Evolutionary conservation across 2,329 filamentous ascomycete genomes (phyloP).

Genomic region (Alternaria brassicicola): DNA sequence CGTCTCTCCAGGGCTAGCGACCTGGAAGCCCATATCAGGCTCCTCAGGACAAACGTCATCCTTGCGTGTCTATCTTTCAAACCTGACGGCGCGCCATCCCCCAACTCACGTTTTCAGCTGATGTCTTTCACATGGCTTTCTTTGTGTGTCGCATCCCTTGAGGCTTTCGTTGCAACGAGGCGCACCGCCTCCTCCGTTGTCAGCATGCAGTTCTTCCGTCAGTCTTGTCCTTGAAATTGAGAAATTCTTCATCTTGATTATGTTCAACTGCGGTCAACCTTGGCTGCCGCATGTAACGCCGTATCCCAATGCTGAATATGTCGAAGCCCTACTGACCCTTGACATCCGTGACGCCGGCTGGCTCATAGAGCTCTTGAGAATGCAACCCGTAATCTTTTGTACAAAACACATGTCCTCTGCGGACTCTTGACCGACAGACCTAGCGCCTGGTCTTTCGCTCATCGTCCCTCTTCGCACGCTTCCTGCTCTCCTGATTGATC

Average conservation of each 20-base stretch:
- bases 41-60: not conserved
- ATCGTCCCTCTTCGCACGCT: constrained; percentile 85
- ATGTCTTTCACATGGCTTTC: constrained; percentile 6
- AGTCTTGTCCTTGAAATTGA: constrained; percentile 10
- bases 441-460: constrained; percentile 70
- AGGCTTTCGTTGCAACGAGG: not conserved
- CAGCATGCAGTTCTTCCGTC: constrained; percentile 14
- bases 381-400: constrained; percentile 28
- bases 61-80: not conserved
- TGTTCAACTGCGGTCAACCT: constrained; percentile 31
- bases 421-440: constrained; percentile 14
- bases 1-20: not conserved
- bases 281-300: constrained; percentile 31
- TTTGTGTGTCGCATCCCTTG: constrained; percentile 4
- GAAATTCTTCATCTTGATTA: constrained; percentile 34
- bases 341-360: constrained; percentile 33
- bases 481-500: constrained; percentile 91
- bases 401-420: constrained; percentile 21
- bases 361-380: constrained; percentile 22
- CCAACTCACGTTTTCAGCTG: not conserved
- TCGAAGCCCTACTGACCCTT: constrained; percentile 19
- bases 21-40: not conserved
- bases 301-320: constrained; percentile 30
- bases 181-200: constrained; percentile 4
- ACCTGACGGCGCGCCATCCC: not conserved